Percentiles rank a stretch among this genome's conserved stretches.
These are phyloP conservation scores for Carex myosuroides DNA, from an alignment of 176 grass and related monocot species.

Conservation along the genomic window DNA sequence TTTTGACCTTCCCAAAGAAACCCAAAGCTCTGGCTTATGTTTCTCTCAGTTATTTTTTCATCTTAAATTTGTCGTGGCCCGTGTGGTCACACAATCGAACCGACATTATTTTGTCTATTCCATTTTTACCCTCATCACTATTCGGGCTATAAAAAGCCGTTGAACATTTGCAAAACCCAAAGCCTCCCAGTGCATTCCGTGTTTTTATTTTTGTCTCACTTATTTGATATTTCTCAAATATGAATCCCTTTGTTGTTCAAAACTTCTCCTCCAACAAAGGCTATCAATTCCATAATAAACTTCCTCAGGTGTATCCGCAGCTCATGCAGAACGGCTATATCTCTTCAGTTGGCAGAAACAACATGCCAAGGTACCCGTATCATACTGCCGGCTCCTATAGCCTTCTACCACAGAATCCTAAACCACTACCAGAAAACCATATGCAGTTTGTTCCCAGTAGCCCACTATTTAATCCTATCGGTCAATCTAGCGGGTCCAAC, in stretches of 20 bases:
- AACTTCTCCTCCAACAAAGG: not conserved
- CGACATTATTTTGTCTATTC: not conserved
- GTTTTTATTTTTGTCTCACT: not conserved
- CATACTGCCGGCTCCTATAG: not conserved
- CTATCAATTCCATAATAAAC: not conserved
- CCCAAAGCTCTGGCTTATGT: conserved; percentile 13
- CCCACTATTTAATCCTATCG: not conserved
- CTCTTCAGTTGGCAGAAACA: not conserved
- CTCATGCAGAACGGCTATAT: not conserved
- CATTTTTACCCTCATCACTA: not conserved
- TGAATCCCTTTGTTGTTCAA: not conserved
- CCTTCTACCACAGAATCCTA: not conserved
- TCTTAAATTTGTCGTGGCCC: not conserved
- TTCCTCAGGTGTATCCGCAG: not conserved
- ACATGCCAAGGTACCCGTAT: not conserved
- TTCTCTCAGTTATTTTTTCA: not conserved
- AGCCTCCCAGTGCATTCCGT: not conserved
- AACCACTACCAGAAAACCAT: not conserved
- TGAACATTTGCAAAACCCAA: not conserved
- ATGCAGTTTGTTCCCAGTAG: not conserved
- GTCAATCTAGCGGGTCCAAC: not conserved
- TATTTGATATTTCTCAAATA: not conserved
- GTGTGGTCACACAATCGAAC: not conserved
- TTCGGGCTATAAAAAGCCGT: not conserved
- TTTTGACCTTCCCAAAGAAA: conserved; percentile 8